Evolutionary conservation across 2,329 filamentous ascomycete genomes (phyloP).

Genomic region (Fusarium zealandicum): DNA sequence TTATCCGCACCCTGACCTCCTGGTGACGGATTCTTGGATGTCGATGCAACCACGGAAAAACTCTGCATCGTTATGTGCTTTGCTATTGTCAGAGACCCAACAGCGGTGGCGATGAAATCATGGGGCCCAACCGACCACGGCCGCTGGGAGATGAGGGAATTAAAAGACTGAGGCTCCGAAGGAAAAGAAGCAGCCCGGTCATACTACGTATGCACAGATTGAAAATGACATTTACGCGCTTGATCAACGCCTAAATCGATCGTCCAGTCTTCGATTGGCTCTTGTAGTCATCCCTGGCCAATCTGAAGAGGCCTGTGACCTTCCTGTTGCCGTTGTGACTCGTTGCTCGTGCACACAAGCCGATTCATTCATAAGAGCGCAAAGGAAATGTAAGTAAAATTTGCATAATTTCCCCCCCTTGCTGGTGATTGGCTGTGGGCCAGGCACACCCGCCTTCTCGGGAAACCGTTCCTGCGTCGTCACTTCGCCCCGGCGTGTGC

Average conservation of each 20-base stretch:
- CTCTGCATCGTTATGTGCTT: slow-evolving; percentile 29
- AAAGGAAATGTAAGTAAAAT: slow-evolving; percentile 39
- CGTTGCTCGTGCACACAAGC: slow-evolving; percentile 4
- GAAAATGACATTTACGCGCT: neutral
- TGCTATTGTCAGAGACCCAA: slow-evolving; percentile 3
- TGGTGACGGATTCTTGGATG: slow-evolving; percentile 4
- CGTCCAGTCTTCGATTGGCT: slow-evolving; percentile 4
- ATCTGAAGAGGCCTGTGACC: slow-evolving; percentile 16
- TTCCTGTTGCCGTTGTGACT: slow-evolving; percentile 12
- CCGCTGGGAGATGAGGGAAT: slow-evolving; percentile 34
- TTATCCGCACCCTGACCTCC: no score
- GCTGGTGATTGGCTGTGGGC: slow-evolving; percentile 17
- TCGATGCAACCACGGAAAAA: slow-evolving; percentile 23
- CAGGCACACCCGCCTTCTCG: slow-evolving; percentile 24
- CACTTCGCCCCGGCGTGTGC: slow-evolving; percentile 12
- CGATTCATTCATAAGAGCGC: slow-evolving; percentile 21
- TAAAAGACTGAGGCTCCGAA: slow-evolving; percentile 15
- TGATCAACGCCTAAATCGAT: neutral
- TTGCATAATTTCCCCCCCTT: slow-evolving; percentile 42
- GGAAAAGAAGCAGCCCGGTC: slow-evolving; percentile 11
- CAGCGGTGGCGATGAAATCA: slow-evolving; percentile 29
- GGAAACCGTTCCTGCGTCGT: slow-evolving; percentile 38
- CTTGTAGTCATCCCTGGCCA: slow-evolving; percentile 7
- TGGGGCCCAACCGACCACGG: slow-evolving; percentile 4
- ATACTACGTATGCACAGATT: no score